Evolutionary conservation across 495 filamentous ascomycete species (phyloP), one percentile per base, ranked within the genome.

Genomic region (Aspergillus affinis): DNA sequence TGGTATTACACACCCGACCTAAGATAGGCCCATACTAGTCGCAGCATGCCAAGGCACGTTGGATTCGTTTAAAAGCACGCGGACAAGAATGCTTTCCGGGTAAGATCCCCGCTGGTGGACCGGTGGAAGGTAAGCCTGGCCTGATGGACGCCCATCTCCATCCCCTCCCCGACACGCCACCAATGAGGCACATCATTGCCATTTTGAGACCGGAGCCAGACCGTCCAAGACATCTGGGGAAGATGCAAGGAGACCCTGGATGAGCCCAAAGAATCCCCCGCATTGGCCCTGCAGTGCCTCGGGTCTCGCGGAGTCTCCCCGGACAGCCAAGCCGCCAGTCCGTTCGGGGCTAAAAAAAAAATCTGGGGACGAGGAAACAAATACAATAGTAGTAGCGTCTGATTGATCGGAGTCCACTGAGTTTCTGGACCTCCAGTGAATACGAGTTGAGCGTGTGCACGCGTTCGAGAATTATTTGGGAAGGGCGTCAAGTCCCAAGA

Each of bases 91-190:
- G 9, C 12, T 6, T 12, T 52, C 50, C 50, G 50, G 50, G 50
- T 52, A 27, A 6, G 21, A 32, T 52, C 50, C 50, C 50, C 50
- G 50, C 50, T 52, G 50, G 27, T 27, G 50, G 50, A 29, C 17
- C n/a, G 21, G 26, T 27, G 50, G 36, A 41, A 41, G 13, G 13
- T 10, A 17, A 41, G 36, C 36, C 36, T 17, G 10, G 36, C 36
- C 9, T 41, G 9, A 41, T 41, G 36, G 36, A 41, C 36, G 36
- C 13, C 36, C 13, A 1, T 10, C 3, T 13, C 36, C 12, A 41
- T 41, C 36, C 10, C 36, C 36, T 41, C 36, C 36, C 36, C 36
- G 36, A 41, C 36, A 41, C 36, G 12, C 10, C 36, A 41, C 36
- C 36, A 41, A 13, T 17, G 36, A 41, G 13, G 36, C 36, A 13